Conservation (phyloP, 2,329 filamentous ascomycete species). For the Penicillium sp. region DNA sequence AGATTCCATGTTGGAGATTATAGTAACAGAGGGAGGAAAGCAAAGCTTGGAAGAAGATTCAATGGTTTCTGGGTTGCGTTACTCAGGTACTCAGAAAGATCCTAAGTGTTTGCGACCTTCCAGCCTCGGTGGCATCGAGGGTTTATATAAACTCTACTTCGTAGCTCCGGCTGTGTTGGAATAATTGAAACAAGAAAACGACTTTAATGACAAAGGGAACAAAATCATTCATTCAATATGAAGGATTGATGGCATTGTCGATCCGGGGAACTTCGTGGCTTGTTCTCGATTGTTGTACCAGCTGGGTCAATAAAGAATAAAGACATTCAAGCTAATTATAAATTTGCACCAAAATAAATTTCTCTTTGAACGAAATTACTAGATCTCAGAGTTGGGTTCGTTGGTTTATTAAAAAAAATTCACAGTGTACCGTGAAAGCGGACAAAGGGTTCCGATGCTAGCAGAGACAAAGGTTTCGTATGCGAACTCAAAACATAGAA, state of each 20-base stretch:
- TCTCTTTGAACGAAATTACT: neutral
- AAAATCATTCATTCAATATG: neutral
- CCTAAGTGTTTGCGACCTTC: neutral
- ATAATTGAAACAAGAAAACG: neutral
- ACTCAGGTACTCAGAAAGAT: neutral
- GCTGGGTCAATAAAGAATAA: neutral
- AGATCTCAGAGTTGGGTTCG: no score
- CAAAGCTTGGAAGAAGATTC: neutral
- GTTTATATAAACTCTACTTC: neutral
- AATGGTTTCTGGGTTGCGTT: neutral
- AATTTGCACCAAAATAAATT: neutral
- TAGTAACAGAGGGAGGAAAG: no score
- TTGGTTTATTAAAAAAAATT: neutral
- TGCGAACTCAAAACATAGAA: no score
- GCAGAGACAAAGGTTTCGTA: no score
- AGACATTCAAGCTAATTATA: neutral
- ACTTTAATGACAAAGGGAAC: neutral
- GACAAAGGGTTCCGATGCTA: neutral
- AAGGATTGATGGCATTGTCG: neutral
- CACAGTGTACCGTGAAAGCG: neutral
- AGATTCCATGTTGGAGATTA: neutral
- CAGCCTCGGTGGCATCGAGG: neutral
- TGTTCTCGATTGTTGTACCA: neutral
- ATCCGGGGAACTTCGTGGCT: neutral
- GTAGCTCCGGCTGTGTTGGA: neutral